Evolutionary conservation across 345 rosid genomes (phyloP), one percentile per base, ranked within the genome.

Genomic region (Pelargonium nanum): DNA sequence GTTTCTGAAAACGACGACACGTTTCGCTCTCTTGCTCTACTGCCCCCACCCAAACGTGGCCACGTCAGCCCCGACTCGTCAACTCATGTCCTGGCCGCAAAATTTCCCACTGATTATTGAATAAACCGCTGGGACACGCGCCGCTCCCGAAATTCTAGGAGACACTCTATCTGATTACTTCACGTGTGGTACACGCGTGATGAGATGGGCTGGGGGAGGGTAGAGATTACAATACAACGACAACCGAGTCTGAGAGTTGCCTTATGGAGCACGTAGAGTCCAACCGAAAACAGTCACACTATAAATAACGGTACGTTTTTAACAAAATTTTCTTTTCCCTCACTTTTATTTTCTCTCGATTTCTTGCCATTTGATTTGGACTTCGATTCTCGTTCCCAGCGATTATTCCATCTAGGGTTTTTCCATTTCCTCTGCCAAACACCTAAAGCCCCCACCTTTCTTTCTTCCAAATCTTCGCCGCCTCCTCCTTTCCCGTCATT

Each of bases 1-100:
- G 79, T 55, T 40, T 48, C 25, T 44, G 83, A 79, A 68, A 70
- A 70, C 45, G 79, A 81, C 80, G 56, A 70, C 71, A 59, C 77
- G 34, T 19, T 34, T n/a, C 73, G 55, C 53, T 34, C 55, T 64
- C 67, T 53, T 32, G 26, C 55, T 56, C 55, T 16, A 50, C 26
- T 24, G 56, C 76, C 48, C 82, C 76, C 78, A n/a, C 56, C 24
- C 55, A 22, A 66, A 73, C 78, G 70, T 72, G 73, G 66, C 78
- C 87, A 70, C 75, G 68, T 82, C 83, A 68, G 69, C 56, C 4
- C 21, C 40, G 5, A 62, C 60, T 68, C 72, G 34, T 4, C 8
- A 3, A 34, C 12, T 34, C 12, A 34, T 34, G 12, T 4, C 12
- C 10, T 10, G 45, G n/a, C n/a, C n/a, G n/a, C n/a, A n/a, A n/a